Conservation (phyloP, 2,329 filamentous ascomycete species). For the Fusarium robinianum region DNA sequence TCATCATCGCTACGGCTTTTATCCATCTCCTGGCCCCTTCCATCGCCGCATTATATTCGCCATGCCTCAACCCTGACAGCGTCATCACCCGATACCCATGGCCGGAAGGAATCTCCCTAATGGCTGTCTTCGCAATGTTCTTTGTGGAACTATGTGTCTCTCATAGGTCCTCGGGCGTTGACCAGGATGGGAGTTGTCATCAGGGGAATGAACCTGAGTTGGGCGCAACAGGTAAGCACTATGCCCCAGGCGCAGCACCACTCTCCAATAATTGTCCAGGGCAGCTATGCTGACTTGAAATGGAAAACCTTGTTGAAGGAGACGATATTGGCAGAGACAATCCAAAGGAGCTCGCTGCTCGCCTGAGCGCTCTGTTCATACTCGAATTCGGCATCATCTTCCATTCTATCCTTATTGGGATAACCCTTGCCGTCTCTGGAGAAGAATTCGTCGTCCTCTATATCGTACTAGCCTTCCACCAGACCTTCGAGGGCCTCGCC, state of each 20-base stretch:
- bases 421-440: conserved; percentile 71
- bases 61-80: neutral
- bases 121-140: neutral
- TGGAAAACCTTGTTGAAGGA: no score
- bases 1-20: neutral
- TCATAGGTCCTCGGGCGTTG: no score
- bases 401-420: conserved; percentile 76
- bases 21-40: neutral
- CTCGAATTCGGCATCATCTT: conserved; percentile 80
- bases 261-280: no score
- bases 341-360: no score
- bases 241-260: no score
- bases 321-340: no score
- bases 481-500: conserved; percentile 71
- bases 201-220: no score
- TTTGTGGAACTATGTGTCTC: neutral
- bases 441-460: conserved; percentile 70
- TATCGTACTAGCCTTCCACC: conserved; percentile 72
- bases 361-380: no score
- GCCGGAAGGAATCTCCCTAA: neutral
- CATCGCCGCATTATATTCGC: neutral
- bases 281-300: no score
- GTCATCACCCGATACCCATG: neutral
- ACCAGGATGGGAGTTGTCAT: no score
- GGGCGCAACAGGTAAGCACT: no score